These are phyloP conservation scores for Atractiella rhizophila DNA, from an alignment of 768 basidiomycete genomes.

Conservation along the genomic window DNA sequence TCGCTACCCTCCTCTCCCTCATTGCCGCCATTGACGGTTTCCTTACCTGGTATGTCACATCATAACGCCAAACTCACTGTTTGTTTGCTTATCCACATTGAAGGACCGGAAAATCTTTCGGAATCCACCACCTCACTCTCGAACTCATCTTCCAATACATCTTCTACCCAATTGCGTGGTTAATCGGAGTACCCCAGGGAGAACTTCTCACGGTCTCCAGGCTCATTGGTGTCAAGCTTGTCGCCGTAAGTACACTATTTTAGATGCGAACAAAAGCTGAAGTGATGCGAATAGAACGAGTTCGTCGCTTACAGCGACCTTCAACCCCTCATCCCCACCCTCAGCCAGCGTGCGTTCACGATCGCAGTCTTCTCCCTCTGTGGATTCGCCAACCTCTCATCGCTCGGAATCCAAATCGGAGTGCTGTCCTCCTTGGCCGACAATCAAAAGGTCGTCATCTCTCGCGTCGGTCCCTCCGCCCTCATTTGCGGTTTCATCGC, in stretches of 20 bases:
- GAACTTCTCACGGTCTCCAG: slow-evolving; percentile 43
- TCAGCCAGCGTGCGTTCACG: slow-evolving; percentile 47
- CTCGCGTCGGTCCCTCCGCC: slow-evolving; percentile 32
- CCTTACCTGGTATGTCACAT: slow-evolving; percentile 31
- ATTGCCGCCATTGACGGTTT: slow-evolving; percentile 59
- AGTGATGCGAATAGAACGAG: slow-evolving; percentile 32
- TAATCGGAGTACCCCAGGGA: slow-evolving; percentile 25
- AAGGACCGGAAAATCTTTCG: slow-evolving; percentile 61
- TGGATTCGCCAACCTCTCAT: slow-evolving; percentile 49
- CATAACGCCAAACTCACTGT: background rate
- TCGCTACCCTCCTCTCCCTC: slow-evolving; percentile 58
- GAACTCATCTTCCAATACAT: slow-evolving; percentile 65
- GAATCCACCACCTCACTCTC: slow-evolving; percentile 53
- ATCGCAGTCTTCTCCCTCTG: slow-evolving; percentile 70
- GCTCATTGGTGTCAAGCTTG: slow-evolving; percentile 59
- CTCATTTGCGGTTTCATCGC: slow-evolving; percentile 47
- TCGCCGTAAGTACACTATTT: slow-evolving; percentile 23
- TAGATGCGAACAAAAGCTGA: slow-evolving; percentile 2
- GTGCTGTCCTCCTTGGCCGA: slow-evolving; percentile 47
- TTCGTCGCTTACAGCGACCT: slow-evolving; percentile 45
- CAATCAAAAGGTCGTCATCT: slow-evolving; percentile 42
- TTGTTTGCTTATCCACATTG: background rate
- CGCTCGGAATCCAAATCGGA: slow-evolving; percentile 50
- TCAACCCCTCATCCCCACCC: slow-evolving; percentile 30
- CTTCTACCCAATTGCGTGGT: slow-evolving; percentile 66